Percentiles rank a stretch among this genome's conserved stretches.
phyloP scores from a whole-genome alignment of 2,329 filamentous ascomycete species.

The Herpotrichia juniperi region DNA sequence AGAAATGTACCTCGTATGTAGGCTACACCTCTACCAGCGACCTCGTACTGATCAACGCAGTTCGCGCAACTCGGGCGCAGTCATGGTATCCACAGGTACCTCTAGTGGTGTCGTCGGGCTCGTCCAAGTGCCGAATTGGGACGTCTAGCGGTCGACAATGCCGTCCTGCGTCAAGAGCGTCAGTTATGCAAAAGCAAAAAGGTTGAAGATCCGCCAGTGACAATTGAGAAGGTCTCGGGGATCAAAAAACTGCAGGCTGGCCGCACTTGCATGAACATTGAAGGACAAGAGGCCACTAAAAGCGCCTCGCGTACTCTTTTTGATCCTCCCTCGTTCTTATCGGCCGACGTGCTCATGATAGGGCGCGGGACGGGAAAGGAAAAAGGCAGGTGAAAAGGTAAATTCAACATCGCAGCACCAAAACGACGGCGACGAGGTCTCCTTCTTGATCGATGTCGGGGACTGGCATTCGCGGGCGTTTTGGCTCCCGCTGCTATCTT shows the following conservation, averaged over 20 bases:
- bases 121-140: no score
- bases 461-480: neutral
- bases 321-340: slow-evolving; percentile 28
- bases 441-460: neutral
- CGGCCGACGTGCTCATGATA: slow-evolving; percentile 5
- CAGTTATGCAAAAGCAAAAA: no score
- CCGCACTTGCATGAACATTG: slow-evolving; percentile 14
- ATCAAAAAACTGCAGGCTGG: slow-evolving; percentile 22
- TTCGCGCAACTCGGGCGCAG: no score
- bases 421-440: neutral
- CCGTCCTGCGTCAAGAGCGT: neutral
- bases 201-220: neutral
- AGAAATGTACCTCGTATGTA: no score
- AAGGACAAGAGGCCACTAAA: slow-evolving; percentile 31
- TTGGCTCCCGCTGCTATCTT: neutral
- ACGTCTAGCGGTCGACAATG: no score
- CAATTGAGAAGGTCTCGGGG: slow-evolving; percentile 19
- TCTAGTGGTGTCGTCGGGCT: no score
- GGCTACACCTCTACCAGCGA: no score
- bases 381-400: slow-evolving; percentile 25
- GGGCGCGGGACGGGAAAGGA: slow-evolving; percentile 3
- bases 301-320: slow-evolving; percentile 30
- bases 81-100: no score
- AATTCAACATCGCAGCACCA: slow-evolving; percentile 19
- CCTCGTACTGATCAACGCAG: no score